These are phyloP conservation scores for Tardiomyces digboiensis DNA, from an alignment of 1,139 yeast species.

Conservation along the genomic window DNA sequence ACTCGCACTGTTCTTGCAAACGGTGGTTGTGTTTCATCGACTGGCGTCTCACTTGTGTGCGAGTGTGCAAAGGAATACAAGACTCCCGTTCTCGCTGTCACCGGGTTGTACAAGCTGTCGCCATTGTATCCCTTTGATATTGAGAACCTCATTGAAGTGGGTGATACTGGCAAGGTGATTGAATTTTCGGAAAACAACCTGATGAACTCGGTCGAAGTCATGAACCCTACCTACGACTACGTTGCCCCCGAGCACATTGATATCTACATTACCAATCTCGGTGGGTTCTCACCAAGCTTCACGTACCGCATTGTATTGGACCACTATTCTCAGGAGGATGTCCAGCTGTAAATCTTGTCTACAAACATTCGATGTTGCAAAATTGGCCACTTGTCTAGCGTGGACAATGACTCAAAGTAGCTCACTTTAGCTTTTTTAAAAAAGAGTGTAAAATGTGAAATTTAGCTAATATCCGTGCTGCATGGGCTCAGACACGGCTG, in stretches of 20 bases:
- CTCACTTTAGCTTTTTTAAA: too few species aligned
- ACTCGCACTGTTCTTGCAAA: slow-evolving; percentile 90
- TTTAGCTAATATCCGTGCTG: too few species aligned
- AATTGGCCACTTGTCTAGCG: too few species aligned
- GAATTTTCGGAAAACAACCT: slow-evolving; percentile 52
- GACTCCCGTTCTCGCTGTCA: slow-evolving; percentile 93
- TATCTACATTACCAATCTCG: slow-evolving; percentile 88
- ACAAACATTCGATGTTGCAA: too few species aligned
- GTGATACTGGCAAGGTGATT: slow-evolving; percentile 84
- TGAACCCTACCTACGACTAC: slow-evolving; percentile 90
- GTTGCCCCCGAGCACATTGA: slow-evolving; percentile 93
- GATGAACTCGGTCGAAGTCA: slow-evolving; percentile 69
- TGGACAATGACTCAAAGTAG: too few species aligned
- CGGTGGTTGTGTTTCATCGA: slow-evolving; percentile 86
- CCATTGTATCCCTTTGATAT: slow-evolving; percentile 93
- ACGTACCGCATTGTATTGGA: slow-evolving; percentile 93
- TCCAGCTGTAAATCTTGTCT: slow-evolving; percentile 22
- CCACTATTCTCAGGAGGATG: slow-evolving; percentile 83
- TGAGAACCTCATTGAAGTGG: slow-evolving; percentile 84
- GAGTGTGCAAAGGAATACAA: slow-evolving; percentile 93
- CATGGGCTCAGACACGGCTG: too few species aligned
- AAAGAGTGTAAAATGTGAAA: too few species aligned
- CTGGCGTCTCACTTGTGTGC: slow-evolving; percentile 90
- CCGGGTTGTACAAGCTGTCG: slow-evolving; percentile 87
- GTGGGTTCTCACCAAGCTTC: slow-evolving; percentile 95